Evolutionary conservation across 2,329 filamentous ascomycete genomes (phyloP).

Genomic region (Neofusicoccum ribis): DNA sequence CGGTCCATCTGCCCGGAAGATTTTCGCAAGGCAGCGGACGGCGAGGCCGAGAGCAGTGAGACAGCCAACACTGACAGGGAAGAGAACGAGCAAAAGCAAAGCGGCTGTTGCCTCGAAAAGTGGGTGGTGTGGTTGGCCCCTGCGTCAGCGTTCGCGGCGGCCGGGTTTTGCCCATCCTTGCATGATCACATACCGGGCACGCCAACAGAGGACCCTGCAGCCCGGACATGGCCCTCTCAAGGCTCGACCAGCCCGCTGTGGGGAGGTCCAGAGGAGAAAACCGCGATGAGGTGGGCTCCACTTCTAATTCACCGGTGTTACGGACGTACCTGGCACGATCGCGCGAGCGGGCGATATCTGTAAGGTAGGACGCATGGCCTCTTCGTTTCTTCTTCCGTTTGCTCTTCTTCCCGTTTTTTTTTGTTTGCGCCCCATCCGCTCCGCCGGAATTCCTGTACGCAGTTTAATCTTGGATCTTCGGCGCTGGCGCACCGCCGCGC

Average conservation of each 20-base stretch:
- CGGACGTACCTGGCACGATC: slow-evolving; percentile 6
- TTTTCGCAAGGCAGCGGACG: not conserved
- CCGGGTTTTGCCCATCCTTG: slow-evolving; percentile 29
- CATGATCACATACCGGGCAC: slow-evolving; percentile 27
- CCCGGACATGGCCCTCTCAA: slow-evolving; percentile 1
- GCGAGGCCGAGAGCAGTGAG: not conserved
- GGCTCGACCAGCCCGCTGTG: not conserved
- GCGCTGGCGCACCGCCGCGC: not conserved
- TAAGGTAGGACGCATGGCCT: not conserved
- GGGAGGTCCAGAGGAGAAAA: not conserved
- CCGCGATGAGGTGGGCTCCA: not conserved
- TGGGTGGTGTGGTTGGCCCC: slow-evolving; percentile 14
- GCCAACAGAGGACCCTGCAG: slow-evolving; percentile 11
- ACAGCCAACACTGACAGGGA: not conserved
- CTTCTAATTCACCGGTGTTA: slow-evolving; percentile 7
- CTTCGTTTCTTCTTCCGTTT: not conserved
- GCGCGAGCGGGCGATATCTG: not conserved
- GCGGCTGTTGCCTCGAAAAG: slow-evolving; percentile 7
- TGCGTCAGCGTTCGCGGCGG: not conserved
- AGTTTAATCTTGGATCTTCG: not conserved
- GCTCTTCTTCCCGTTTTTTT: not conserved
- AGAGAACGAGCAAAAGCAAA: slow-evolving; percentile 1
- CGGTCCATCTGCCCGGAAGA: not conserved
- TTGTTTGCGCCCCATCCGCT: not conserved
- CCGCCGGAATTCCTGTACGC: not conserved